phyloP scores from a whole-genome alignment of 2,329 filamentous ascomycete species.

The Diaporthe caulivora region DNA sequence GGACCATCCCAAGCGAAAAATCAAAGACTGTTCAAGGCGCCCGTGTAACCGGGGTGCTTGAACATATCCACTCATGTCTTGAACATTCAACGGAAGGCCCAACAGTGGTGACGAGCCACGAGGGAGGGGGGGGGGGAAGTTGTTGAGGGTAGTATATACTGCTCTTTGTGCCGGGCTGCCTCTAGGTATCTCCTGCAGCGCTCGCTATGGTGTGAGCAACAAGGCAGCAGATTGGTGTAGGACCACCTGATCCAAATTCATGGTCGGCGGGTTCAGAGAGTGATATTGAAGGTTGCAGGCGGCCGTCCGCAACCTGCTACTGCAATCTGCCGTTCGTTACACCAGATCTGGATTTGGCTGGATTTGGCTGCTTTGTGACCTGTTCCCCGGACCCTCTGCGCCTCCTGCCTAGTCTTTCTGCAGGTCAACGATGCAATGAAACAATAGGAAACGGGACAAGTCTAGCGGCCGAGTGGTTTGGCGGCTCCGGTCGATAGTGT shows the following conservation, averaged over 20 bases:
- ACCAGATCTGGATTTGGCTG: slow-evolving; percentile 41
- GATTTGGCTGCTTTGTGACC: slow-evolving; percentile 33
- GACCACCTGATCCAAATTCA: slow-evolving; percentile 40
- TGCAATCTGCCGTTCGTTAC: slow-evolving; percentile 41
- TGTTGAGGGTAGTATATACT: slow-evolving; percentile 32
- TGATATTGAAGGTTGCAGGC: slow-evolving; percentile 38
- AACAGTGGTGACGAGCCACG: slow-evolving; percentile 33
- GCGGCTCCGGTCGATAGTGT: slow-evolving; percentile 16
- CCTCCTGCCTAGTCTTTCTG: slow-evolving; percentile 22
- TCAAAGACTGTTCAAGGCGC: slow-evolving; percentile 37
- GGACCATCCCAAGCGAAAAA: slow-evolving; percentile 40
- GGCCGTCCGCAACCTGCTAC: slow-evolving; percentile 38
- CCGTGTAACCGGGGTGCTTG: slow-evolving; percentile 37
- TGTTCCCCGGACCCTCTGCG: slow-evolving; percentile 13
- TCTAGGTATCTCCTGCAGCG: slow-evolving; percentile 21
- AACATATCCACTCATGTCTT: slow-evolving; percentile 40
- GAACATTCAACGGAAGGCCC: slow-evolving; percentile 30
- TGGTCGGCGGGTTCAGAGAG: slow-evolving; percentile 37
- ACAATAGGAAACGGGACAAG: slow-evolving; percentile 29
- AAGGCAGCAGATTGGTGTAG: slow-evolving; percentile 31
- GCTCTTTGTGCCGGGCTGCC: slow-evolving; percentile 30
- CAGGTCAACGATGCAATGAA: slow-evolving; percentile 33
- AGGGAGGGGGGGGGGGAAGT: neutral
- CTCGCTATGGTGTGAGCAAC: slow-evolving; percentile 23
- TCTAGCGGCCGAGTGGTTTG: slow-evolving; percentile 27